A percentile compares a stretch with the other conserved stretches of the same genome.
Conservation (phyloP, 805 yeast genomes). For the Komagataella kurtzmanii region DNA sequence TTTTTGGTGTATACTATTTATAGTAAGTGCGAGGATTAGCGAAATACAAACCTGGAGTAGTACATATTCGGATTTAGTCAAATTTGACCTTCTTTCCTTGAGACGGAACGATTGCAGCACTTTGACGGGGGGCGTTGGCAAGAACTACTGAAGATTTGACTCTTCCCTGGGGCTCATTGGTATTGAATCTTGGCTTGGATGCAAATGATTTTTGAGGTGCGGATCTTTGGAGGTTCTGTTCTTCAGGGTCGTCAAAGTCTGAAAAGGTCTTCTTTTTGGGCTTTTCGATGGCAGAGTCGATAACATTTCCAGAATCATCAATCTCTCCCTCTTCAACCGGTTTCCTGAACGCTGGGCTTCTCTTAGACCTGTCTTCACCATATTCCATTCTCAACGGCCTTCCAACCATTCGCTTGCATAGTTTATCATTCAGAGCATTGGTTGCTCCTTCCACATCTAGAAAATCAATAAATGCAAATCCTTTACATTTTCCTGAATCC, state of each 20-base stretch:
- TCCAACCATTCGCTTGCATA: constrained; percentile 52
- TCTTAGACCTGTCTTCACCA: constrained; percentile 89
- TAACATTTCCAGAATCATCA: constrained; percentile 1
- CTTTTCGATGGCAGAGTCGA: background rate
- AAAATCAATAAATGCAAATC: constrained; percentile 89
- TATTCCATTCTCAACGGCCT: constrained; percentile 76
- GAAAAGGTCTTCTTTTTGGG: background rate
- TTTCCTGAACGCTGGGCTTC: constrained; percentile 25
- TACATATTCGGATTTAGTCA: constrained; percentile 20
- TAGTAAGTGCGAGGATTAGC: background rate
- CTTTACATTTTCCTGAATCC: constrained; percentile 93
- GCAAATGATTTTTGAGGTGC: constrained; percentile 1
- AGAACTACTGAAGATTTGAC: constrained; percentile 72
- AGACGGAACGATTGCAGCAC: constrained; percentile 79
- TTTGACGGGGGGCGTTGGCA: constrained; percentile 79
- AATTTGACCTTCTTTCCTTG: constrained; percentile 79
- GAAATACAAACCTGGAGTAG: background rate
- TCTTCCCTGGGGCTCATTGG: constrained; percentile 15
- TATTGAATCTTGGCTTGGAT: constrained; percentile 1
- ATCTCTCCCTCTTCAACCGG: constrained; percentile 2
- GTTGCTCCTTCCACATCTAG: constrained; percentile 71
- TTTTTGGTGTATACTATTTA: background rate
- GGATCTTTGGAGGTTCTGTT: background rate
- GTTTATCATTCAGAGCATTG: constrained; percentile 61
- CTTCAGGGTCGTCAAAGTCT: background rate